phyloP scores from a whole-genome alignment of 1,139 yeast species.

The Casaregolazyma suthepensis region DNA sequence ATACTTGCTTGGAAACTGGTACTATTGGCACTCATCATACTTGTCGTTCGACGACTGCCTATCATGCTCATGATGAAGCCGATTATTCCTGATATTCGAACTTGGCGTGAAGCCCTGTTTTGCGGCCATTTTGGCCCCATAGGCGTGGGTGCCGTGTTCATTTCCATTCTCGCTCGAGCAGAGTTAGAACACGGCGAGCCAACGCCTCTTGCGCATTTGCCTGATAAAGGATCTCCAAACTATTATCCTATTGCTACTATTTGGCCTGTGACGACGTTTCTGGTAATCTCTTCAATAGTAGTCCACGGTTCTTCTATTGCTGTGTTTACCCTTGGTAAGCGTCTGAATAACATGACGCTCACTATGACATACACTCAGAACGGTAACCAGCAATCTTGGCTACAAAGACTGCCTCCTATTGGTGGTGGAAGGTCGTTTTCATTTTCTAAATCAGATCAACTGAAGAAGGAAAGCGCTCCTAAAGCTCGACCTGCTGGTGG shows the following conservation, averaged over 20 bases:
- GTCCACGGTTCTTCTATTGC: conserved; percentile 98
- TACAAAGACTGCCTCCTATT: conserved; percentile 75
- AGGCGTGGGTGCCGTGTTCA: conserved; percentile 96
- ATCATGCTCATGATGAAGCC: conserved; percentile 76
- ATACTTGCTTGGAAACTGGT: conserved; percentile 80
- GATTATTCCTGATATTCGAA: conserved; percentile 81
- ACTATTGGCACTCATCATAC: conserved; percentile 70
- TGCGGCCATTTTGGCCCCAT: conserved; percentile 98
- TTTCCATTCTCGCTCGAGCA: conserved; percentile 75
- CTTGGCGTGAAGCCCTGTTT: conserved; percentile 93
- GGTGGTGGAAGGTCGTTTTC: conserved; percentile 70
- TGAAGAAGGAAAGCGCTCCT: conserved; percentile 22
- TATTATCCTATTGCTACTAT: conserved; percentile 66
- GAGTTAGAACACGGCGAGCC: conserved; percentile 66
- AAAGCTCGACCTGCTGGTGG: conserved; percentile 78
- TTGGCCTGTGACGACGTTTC: conserved; percentile 88
- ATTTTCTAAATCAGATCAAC: conserved; percentile 72
- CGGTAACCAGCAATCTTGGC: conserved; percentile 70
- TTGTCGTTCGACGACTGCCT: conserved; percentile 83
- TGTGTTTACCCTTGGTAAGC: conserved; percentile 79
- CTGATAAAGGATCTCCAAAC: conserved; percentile 49
- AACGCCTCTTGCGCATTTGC: conserved; percentile 55
- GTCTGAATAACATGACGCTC: conserved; percentile 85
- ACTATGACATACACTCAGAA: conserved; percentile 84
- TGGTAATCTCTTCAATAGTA: conserved; percentile 78